Base-by-base conservation (phyloP, 805 yeast species). In the Metschnikowia gelsemii region DNA sequence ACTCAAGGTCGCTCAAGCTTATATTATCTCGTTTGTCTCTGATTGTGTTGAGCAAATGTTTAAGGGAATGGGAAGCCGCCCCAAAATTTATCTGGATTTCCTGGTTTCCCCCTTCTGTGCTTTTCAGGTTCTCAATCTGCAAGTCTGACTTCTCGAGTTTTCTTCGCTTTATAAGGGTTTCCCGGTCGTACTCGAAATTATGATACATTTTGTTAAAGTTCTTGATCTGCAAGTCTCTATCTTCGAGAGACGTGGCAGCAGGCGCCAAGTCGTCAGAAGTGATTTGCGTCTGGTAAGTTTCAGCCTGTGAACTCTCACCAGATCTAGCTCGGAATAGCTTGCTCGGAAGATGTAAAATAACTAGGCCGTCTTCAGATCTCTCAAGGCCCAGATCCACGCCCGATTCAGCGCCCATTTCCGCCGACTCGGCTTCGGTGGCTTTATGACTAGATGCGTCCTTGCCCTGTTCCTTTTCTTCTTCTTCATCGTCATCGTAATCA, bases 91-190 rank as follows among this genome's bases (percentile, higher is more conserved):
- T 67, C 9, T 61, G 62, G 30, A 61, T 54, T 25, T 47, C 55
- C 3, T 89, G 81, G 11, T 45, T 42, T 2, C 45, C 50, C 11
- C 50, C 46, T 24, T 42, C 53, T 8, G 36, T 18, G 2, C 26
- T 40, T 23, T 49, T 50, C 32, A 29, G 47, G 35, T 68, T 59
- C 43, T 72, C 80, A 19, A 88, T 62, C 52, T 84, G 79, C 55
- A 84, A 75, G 59, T 90, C 95, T 42, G 87, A 82, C 52, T 84
- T 85, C 54, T 87, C 95, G 23, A 90, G 68, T 55, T 82, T 85
- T 46, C 87, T 64, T 56, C 93, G 74, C 54, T 87, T 85, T 40
- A 82, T 68, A 40, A 87, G 69, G 1, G 90, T 86, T 39, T 87
- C 95, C 40, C 75, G 58, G 59, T 86, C 95, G 55, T 79, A 76